Percentiles rank a stretch among this genome's conserved stretches.
phyloP scores from a whole-genome alignment of 139 green algal species.

The Chlamydomonas urium region DNA sequence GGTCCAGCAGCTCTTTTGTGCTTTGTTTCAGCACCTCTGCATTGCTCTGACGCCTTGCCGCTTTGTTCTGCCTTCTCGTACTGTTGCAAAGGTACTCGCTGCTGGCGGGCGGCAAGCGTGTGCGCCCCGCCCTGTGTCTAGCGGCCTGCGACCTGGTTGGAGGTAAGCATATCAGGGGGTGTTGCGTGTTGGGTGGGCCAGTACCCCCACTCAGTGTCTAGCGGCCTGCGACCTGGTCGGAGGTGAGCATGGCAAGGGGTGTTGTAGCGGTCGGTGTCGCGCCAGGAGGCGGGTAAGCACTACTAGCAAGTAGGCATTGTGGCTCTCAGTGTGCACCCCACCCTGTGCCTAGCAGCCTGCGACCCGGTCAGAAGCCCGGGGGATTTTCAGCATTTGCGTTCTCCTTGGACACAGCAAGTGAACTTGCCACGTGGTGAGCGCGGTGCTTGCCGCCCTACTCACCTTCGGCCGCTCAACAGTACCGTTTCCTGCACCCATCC shows the following conservation, averaged over 20 bases:
- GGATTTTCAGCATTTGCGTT: background rate
- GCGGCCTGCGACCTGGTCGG: slow-evolving; percentile 3
- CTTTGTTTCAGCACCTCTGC: background rate
- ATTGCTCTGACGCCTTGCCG: background rate
- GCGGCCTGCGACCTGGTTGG: slow-evolving; percentile 95
- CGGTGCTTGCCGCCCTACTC: too few species aligned
- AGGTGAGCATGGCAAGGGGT: slow-evolving; percentile 3
- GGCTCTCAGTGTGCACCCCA: too few species aligned
- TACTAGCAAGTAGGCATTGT: background rate
- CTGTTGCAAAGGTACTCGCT: slow-evolving; percentile 73
- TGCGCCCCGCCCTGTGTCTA: slow-evolving; percentile 90
- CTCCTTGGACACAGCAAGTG: too few species aligned
- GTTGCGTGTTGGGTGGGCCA: background rate
- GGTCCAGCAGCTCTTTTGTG: background rate
- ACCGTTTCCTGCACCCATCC: background rate
- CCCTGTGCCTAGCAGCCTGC: background rate
- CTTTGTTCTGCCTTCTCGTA: background rate
- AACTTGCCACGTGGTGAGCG: too few species aligned
- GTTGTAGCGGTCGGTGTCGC: background rate
- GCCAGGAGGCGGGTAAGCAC: background rate
- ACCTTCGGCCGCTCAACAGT: background rate
- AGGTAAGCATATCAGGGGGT: slow-evolving; percentile 37
- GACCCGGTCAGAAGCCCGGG: background rate
- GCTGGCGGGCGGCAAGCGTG: slow-evolving; percentile 92
- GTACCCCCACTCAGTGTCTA: background rate